Base-by-base conservation (phyloP, 441 rosid genomes). In the Euphorbia celastroides region DNA sequence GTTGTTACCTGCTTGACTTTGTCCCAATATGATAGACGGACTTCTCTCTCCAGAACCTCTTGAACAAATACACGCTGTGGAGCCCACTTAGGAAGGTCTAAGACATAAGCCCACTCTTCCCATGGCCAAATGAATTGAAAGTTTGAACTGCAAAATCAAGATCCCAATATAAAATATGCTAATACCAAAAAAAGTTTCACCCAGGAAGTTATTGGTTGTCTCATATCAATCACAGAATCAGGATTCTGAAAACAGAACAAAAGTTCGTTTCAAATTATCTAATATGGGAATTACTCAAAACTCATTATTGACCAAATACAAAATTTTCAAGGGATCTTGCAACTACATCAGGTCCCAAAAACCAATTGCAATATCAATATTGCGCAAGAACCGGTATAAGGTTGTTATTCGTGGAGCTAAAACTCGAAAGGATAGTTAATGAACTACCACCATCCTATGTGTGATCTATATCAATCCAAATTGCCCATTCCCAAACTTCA, bases 61-160 rank as follows among this genome's bases (percentile, higher is more conserved):
- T 88, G 96, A 69, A 95, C 99, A 84, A 95, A 95, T 31, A 86
- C 95, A 31, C 96, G 97, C 78, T 95, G 94, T 50, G 99, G 99
- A 34, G 96, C 98, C 99, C 99, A 95, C 72, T 84, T 88, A 67
- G 98, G 98, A 62, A 92, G 96, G 77, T 85, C 96, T 69, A 95
- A 74, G 72, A 95, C 98, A 83, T 82, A 82, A 65, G 90, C 96
- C 99, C 99, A 95, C 75, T 95, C 99, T 78, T 95, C 99, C 99
- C 99, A 95, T 7, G 99, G 99, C 99, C 99, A 95, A 72, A 92
- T 90, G 81, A 92, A 92, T 70, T 95, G 98, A 74, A 95, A 95
- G 76, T 95, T 95, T 69, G 99, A 95, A 72, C 99, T 95, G 84
- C 48, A 73, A 70, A 67, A 25, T 56, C 50, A 70, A 55, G 48